Evolutionary conservation across 2,329 filamentous ascomycete genomes (phyloP).

Genomic region (Ophiostoma piceae): DNA sequence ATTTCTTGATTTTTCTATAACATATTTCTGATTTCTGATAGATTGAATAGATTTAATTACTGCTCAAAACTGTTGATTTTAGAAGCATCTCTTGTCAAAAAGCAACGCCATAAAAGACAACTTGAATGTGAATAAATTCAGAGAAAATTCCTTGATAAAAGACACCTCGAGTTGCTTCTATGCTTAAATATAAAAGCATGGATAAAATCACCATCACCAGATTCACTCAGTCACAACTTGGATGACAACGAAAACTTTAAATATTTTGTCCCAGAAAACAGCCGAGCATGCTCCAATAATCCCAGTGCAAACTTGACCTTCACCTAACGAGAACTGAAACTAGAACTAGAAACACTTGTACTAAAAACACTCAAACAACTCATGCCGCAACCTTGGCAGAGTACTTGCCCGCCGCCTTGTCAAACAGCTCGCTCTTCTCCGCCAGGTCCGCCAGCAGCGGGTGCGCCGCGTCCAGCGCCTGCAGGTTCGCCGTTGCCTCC

Average conservation of each 20-base stretch:
- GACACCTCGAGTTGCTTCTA: no score
- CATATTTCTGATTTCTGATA: no score
- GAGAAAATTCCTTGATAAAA: no score
- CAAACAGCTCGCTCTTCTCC: conserved; percentile 84
- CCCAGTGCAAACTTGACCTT: background rate
- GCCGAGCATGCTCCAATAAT: background rate
- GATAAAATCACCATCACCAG: background rate
- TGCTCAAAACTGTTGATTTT: no score
- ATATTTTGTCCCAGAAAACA: conserved; percentile 1
- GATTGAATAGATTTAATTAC: no score
- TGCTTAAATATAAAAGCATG: background rate
- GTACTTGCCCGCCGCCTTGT: conserved; percentile 81
- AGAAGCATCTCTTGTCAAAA: no score
- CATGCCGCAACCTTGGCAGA: conserved; percentile 64
- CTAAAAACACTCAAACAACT: background rate
- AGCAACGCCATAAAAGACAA: no score
- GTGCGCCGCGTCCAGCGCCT: conserved; percentile 61
- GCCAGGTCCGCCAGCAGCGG: conserved; percentile 66
- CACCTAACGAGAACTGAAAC: background rate
- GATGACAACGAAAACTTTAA: background rate
- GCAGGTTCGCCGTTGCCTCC: conserved; percentile 52
- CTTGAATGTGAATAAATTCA: no score
- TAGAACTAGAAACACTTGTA: background rate
- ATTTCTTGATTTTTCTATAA: no score
- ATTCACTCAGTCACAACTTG: background rate